These are phyloP conservation scores for Alternaria alternata DNA, from an alignment of 2,329 filamentous ascomycete species.

Conservation along the genomic window DNA sequence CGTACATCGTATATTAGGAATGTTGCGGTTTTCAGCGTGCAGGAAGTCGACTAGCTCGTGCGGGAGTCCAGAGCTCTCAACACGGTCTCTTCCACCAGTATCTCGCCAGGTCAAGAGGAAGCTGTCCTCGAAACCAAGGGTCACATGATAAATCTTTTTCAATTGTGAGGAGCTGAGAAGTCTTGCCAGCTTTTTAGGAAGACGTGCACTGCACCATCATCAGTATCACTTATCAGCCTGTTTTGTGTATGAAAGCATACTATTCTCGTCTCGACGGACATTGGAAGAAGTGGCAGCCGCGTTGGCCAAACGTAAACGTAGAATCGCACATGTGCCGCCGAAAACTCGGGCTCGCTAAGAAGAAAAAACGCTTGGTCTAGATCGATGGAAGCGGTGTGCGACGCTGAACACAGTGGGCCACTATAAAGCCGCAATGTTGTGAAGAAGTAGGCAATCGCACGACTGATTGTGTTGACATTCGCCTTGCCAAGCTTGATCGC, in stretches of 20 bases:
- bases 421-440: constrained; percentile 10
- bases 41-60: constrained; percentile 38
- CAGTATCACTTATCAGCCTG: background rate
- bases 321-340: constrained; percentile 40
- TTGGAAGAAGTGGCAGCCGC: constrained; percentile 47
- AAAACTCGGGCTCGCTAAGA: constrained; percentile 13
- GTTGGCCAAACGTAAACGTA: constrained; percentile 46
- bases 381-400: constrained; percentile 10
- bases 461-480: constrained; percentile 14
- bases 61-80: constrained; percentile 38
- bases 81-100: constrained; percentile 30
- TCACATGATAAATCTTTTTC: constrained; percentile 39
- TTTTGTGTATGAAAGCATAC: constrained; percentile 24
- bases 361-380: constrained; percentile 8
- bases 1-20: constrained; percentile 38
- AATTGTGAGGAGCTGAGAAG: constrained; percentile 37
- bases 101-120: constrained; percentile 48
- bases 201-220: constrained; percentile 27
- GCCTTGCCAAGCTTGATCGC: constrained; percentile 42
- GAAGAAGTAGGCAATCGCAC: constrained; percentile 12
- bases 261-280: constrained; percentile 37
- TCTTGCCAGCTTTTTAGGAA: constrained; percentile 37
- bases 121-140: constrained; percentile 44
- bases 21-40: constrained; percentile 32
- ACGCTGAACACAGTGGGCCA: background rate